Evolutionary conservation across 768 basidiomycete species (phyloP).

Genomic region (Suillus spraguei): DNA sequence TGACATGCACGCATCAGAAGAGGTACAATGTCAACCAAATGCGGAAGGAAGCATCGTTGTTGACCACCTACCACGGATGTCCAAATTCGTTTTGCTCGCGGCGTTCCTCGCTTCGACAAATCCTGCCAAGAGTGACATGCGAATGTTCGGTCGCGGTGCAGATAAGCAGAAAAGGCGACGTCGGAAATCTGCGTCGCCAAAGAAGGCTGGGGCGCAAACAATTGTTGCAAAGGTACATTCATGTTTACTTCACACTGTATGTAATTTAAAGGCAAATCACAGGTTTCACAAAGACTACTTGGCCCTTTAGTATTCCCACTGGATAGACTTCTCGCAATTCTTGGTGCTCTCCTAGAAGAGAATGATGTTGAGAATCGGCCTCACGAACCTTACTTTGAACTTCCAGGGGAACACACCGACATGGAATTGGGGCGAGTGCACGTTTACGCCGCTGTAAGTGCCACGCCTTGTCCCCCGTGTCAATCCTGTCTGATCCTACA

Average conservation of each 20-base stretch:
- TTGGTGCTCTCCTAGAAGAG: slow-evolving; percentile 78
- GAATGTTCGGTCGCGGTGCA: slow-evolving; percentile 78
- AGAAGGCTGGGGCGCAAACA: slow-evolving; percentile 41
- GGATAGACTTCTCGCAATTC: slow-evolving; percentile 78
- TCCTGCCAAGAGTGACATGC: slow-evolving; percentile 74
- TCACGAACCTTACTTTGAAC: slow-evolving; percentile 47
- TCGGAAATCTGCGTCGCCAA: slow-evolving; percentile 40
- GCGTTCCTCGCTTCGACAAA: slow-evolving; percentile 86
- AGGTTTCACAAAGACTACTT: slow-evolving; percentile 78
- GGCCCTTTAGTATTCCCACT: slow-evolving; percentile 80
- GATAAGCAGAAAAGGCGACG: slow-evolving; percentile 67
- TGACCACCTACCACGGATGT: slow-evolving; percentile 59
- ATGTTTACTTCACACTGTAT: not conserved
- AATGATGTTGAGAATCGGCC: slow-evolving; percentile 53
- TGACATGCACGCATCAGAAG: slow-evolving; percentile 21
- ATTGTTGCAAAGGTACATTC: slow-evolving; percentile 48
- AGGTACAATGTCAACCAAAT: slow-evolving; percentile 5
- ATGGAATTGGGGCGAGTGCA: slow-evolving; percentile 68
- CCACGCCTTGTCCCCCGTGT: not conserved
- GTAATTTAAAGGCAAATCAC: slow-evolving; percentile 3
- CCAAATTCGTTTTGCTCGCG: slow-evolving; percentile 75
- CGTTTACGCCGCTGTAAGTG: slow-evolving; percentile 58
- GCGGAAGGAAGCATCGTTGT: slow-evolving; percentile 21
- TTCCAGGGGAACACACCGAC: slow-evolving; percentile 75
- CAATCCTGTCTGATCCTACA: slow-evolving; percentile 4